Percentiles rank a stretch among this genome's conserved stretches.
phyloP scores from a whole-genome alignment of 2,329 filamentous ascomycete species.

The Sporothrix inflata region DNA sequence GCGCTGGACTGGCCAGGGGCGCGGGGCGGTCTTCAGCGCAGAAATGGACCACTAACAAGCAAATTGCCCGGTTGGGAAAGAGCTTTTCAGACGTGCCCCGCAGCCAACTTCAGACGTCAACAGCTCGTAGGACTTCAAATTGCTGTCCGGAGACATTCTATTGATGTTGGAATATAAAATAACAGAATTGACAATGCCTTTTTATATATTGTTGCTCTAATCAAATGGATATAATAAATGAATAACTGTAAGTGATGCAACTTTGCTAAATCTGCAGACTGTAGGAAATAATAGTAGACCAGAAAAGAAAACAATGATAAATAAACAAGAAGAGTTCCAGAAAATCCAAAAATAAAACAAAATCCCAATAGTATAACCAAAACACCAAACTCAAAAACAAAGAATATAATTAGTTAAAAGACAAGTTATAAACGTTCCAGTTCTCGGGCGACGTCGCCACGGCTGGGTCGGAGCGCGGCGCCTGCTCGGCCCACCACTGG shows the following conservation, averaged over 20 bases:
- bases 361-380: neutral
- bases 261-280: too few relatives aligned
- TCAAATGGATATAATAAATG: neutral
- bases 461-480: slow-evolving; percentile 29
- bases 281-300: neutral
- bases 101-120: neutral
- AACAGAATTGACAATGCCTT: neutral
- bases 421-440: slow-evolving; percentile 1
- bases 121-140: too few relatives aligned
- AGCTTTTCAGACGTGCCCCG: neutral
- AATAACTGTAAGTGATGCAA: too few relatives aligned
- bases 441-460: neutral
- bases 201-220: neutral
- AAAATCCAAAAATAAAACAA: neutral
- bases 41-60: slow-evolving; percentile 19
- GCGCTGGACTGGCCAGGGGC: neutral
- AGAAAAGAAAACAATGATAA: neutral
- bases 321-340: neutral
- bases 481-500: slow-evolving; percentile 31
- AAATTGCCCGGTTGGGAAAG: slow-evolving; percentile 30
- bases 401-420: too few relatives aligned
- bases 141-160: neutral
- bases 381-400: neutral
- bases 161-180: neutral
- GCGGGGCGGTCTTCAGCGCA: neutral